Conservation (phyloP, 768 basidiomycete species). For the Mycena epipterygia region DNA sequence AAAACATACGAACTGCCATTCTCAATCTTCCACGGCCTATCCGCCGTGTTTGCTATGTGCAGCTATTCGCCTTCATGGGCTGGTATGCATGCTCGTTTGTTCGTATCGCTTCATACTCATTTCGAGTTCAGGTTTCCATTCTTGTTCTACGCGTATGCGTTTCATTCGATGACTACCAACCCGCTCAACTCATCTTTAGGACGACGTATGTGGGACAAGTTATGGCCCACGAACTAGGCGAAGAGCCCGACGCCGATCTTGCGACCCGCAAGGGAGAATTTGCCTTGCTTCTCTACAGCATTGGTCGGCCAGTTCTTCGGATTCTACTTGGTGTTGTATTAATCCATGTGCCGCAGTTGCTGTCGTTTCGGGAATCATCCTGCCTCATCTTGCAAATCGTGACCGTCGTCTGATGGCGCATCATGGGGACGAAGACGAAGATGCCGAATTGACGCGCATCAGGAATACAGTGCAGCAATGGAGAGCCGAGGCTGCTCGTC, state of each 20-base stretch:
- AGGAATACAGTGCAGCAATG: constrained; percentile 81
- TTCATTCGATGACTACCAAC: background rate
- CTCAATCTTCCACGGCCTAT: constrained; percentile 86
- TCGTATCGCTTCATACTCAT: constrained; percentile 17
- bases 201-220: constrained; percentile 96
- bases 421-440: constrained; percentile 79
- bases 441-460: constrained; percentile 80
- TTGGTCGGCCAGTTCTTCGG: constrained; percentile 65
- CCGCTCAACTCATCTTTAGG: constrained; percentile 50
- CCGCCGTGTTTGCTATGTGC: constrained; percentile 91
- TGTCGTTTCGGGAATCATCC: constrained; percentile 82
- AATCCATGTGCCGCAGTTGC: constrained; percentile 69
- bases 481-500: constrained; percentile 85
- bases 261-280: constrained; percentile 90
- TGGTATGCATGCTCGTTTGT: constrained; percentile 76
- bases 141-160: constrained; percentile 84
- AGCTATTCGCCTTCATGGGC: constrained; percentile 97
- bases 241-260: constrained; percentile 85
- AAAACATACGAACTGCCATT: constrained; percentile 83
- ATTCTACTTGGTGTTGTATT: constrained; percentile 3
- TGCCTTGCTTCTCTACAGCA: constrained; percentile 91
- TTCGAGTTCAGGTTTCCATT: constrained; percentile 84
- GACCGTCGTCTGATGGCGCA: constrained; percentile 85
- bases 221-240: constrained; percentile 84
- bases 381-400: constrained; percentile 86